Evolutionary conservation across 805 yeast species (phyloP), one percentile per base, ranked within the genome.

Genomic region (Soucietia sequanensis): DNA sequence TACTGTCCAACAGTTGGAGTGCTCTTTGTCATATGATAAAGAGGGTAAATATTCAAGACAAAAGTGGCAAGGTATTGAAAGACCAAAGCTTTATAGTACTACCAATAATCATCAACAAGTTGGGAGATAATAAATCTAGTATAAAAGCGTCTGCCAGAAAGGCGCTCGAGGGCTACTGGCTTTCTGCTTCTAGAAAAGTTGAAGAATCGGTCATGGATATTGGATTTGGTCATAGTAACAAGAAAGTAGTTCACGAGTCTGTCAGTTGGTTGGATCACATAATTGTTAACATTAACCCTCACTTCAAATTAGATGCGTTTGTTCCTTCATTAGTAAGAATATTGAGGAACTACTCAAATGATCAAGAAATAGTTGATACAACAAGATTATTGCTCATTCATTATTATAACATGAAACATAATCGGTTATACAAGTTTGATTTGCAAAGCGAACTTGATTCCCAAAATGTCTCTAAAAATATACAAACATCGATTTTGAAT

Each of bases 1-100:
- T 77, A 13, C 65, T 66, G 39, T 40, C 65, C 1, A 35, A 56
- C 15, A 66, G 77, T 2, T 77, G 78, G 46, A 68, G 76, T 19
- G 68, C 77, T 0, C 50, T 76, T 4, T 76, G 80, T 31, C 82
- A 79, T 46, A 53, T 78, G 34, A 70, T 79, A 20, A 78, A 77
- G 38, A 57, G 84, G 14, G 74, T 79, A 5, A 70, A 78, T 30
- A 72, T 76, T 55, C 84, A 79, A 54, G 81, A 78, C 43, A 56
- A 65, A 2, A 48, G 54, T 7, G 65, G 65, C 2, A 17, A 34
- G 10, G 61, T 71, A 0, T 57, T 79, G 27, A 60, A 59, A 39
- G 51, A 57, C 2, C 71, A 72, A 24, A 63, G 73, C 25, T 63
- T 60, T 35, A 53, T 64, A 16, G 70, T 76, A 3, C 50, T 80